phyloP scores from a whole-genome alignment of 768 basidiomycete species.

The Antrodiella citrinella region DNA sequence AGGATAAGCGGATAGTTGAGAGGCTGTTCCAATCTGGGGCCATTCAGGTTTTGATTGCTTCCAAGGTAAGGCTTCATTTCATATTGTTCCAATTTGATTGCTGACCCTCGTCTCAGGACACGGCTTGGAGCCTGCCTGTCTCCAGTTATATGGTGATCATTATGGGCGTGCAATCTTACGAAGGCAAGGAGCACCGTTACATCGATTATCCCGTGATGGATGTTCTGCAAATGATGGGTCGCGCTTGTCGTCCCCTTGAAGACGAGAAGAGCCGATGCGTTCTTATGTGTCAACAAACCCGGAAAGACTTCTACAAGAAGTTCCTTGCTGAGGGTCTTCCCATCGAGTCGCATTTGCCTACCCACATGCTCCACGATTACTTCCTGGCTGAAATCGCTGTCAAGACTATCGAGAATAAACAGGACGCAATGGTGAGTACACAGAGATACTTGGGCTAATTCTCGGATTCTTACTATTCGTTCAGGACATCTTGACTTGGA shows the following conservation, averaged over 20 bases:
- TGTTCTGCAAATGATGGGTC: slow-evolving; percentile 98
- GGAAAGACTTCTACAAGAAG: slow-evolving; percentile 99
- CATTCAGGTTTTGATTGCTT: slow-evolving; percentile 90
- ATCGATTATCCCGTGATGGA: slow-evolving; percentile 98
- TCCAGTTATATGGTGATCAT: slow-evolving; percentile 97
- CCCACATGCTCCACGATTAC: slow-evolving; percentile 88
- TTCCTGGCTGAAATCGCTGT: slow-evolving; percentile 98
- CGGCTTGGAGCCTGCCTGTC: slow-evolving; percentile 92
- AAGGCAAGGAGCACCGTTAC: slow-evolving; percentile 97
- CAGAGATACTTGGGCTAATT: background rate
- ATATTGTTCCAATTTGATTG: background rate
- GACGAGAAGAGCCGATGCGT: slow-evolving; percentile 92
- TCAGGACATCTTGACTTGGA: slow-evolving; percentile 96
- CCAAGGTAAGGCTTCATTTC: slow-evolving; percentile 51
- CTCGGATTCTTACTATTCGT: background rate
- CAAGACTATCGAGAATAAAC: slow-evolving; percentile 98
- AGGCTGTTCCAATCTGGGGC: slow-evolving; percentile 89
- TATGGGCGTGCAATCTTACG: slow-evolving; percentile 97
- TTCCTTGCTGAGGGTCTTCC: slow-evolving; percentile 96
- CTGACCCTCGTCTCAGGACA: slow-evolving; percentile 49
- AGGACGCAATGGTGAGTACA: slow-evolving; percentile 76
- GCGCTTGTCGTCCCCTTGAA: slow-evolving; percentile 85
- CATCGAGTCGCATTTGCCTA: slow-evolving; percentile 91
- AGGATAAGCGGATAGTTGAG: slow-evolving; percentile 92
- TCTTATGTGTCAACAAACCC: slow-evolving; percentile 93